These are phyloP conservation scores for Panicum miliaceum DNA, from an alignment of 176 grass and related monocot genomes.

Conservation along the genomic window DNA sequence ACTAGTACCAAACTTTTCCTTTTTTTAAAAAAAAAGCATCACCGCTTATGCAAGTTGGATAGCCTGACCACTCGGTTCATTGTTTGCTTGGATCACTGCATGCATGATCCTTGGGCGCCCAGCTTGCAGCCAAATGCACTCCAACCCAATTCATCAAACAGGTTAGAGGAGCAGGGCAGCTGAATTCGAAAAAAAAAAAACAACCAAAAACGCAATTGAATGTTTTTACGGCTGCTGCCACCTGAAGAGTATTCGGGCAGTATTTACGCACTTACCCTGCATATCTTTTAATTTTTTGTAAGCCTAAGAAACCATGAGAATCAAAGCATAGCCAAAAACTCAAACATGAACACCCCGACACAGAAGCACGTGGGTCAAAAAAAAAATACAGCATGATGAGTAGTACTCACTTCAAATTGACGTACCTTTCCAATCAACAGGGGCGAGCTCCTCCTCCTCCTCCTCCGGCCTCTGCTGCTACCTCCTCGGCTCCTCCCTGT, in stretches of 20 bases:
- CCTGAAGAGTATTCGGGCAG: neutral
- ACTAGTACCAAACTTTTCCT: no score
- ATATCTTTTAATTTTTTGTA: neutral
- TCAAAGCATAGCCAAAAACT: neutral
- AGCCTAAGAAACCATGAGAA: neutral
- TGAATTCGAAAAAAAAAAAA: neutral
- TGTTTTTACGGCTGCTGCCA: neutral
- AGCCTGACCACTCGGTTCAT: neutral
- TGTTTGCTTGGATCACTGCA: neutral
- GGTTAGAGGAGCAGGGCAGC: neutral
- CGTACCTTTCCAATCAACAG: neutral
- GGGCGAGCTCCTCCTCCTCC: neutral
- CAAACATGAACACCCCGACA: neutral
- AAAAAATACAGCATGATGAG: neutral
- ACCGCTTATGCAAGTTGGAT: neutral
- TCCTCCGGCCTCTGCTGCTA: slow-evolving; percentile 20
- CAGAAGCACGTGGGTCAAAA: neutral
- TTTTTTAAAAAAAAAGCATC: no score
- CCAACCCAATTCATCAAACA: neutral
- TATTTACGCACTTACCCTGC: neutral
- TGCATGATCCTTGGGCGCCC: neutral
- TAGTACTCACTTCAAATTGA: slow-evolving; percentile 38
- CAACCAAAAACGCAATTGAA: neutral
- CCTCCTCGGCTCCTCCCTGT: neutral
- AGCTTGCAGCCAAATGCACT: neutral